Base-by-base conservation (phyloP, 257 asterid genomes). In the Scutellaria baicalensis region DNA sequence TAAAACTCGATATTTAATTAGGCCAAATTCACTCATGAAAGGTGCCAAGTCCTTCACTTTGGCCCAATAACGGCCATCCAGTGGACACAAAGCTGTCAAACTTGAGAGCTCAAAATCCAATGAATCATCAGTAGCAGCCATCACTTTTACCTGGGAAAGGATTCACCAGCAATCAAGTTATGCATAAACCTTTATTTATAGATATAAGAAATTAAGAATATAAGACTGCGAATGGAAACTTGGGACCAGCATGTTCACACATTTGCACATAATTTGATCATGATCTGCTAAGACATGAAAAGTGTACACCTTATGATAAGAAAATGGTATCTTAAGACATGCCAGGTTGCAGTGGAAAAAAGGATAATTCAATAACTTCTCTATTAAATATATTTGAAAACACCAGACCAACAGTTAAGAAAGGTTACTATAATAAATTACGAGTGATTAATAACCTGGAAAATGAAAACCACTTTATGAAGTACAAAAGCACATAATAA, bases 11-110 rank as follows among this genome's bases (percentile, higher is more conserved):
- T 71, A 91, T 58, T 80, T 89, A 51, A 87, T 93, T 44, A 91
- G 88, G 64, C 94, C 97, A 72, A 84, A 91, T 79, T 93, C 97
- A 69, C 97, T 85, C 91, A 82, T 65, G 69, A 82, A 84, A 40
- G 90, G 91, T 35, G 91, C 85, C 84, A 93, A 79, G 43, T 89
- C 96, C 84, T 89, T 88, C 64, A 88, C 96, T 83, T 93, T 91
- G 56, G 35, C 75, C 96, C 97, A 81, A 75, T 93, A 93, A 10
- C 99, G 97, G 12, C 99, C 99, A 78, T 93, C 99, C 76, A 93
- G 66, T 1, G 97, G 99, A 71, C 90, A 64, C 65, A 63, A 54
- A 52, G 77, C 71, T 12, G 72, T 16, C 70, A 72, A 72, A 63
- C 77, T 72, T 43, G 77, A 72, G 64, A 71, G 76, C 64, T 71